These are phyloP conservation scores for Ailanthus altissimus DNA, from an alignment of 345 rosid species.

Conservation along the genomic window DNA sequence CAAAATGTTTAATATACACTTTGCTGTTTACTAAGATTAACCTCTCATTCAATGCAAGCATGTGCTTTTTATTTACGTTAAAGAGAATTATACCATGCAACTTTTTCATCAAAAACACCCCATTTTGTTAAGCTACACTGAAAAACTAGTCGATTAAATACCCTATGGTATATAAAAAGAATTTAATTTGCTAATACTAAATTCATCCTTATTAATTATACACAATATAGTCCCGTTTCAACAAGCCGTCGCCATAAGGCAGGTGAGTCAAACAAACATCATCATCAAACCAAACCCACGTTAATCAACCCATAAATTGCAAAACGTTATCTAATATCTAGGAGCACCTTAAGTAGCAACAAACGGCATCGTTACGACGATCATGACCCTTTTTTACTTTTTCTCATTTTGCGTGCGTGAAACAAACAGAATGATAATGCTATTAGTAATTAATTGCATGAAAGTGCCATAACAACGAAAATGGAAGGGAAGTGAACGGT, in stretches of 20 bases:
- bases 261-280: background rate
- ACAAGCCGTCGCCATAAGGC: background rate
- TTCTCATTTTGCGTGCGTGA: too few species aligned
- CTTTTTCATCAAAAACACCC: background rate
- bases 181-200: background rate
- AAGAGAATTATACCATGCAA: background rate
- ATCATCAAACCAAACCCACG: constrained; percentile 1
- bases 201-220: background rate
- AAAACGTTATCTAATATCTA: background rate
- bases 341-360: constrained; percentile 19
- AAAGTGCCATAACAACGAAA: constrained; percentile 18
- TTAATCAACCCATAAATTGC: background rate
- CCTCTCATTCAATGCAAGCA: background rate
- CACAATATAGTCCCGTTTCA: background rate
- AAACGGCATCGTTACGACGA: background rate
- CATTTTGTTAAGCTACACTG: background rate
- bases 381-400: background rate
- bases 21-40: background rate
- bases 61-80: background rate
- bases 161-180: too few species aligned
- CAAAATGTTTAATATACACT: background rate
- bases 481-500: background rate
- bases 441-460: constrained; percentile 30
- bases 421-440: too few species aligned
- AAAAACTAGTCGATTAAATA: too few species aligned